A percentile compares a stretch with the other conserved stretches of the same genome.
phyloP scores from a whole-genome alignment of 73 alveolate genomes.

The Stentor coeruleus region DNA sequence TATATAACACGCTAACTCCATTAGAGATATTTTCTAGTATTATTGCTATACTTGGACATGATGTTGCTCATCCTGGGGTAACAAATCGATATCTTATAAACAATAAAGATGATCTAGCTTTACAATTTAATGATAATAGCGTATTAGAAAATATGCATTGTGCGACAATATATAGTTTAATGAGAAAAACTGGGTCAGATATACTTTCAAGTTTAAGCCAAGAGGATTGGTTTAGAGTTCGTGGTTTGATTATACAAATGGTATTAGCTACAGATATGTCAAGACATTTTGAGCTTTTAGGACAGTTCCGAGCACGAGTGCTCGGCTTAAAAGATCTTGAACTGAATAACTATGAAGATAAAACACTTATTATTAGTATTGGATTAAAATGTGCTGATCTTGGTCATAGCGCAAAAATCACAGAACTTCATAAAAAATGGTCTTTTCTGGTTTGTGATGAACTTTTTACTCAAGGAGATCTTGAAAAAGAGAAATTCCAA shows the following conservation, averaged over 20 bases:
- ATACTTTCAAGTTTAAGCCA: neutral
- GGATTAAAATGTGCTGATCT: conserved; percentile 29
- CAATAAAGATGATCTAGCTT: conserved; percentile 48
- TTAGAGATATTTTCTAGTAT: conserved; percentile 30
- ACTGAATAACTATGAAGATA: conserved; percentile 6
- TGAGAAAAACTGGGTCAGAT: conserved; percentile 20
- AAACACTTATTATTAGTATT: neutral
- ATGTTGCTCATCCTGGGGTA: conserved; percentile 68
- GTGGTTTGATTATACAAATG: conserved; percentile 4
- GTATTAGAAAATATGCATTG: conserved; percentile 73
- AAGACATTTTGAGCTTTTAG: conserved; percentile 24
- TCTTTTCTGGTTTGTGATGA: conserved; percentile 14
- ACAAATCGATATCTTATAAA: conserved; percentile 56
- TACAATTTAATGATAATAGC: conserved; percentile 58
- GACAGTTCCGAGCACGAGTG: conserved; percentile 18
- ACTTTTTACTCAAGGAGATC: conserved; percentile 16
- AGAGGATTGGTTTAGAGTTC: conserved; percentile 9
- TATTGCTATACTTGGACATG: conserved; percentile 58
- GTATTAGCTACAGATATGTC: conserved; percentile 29
- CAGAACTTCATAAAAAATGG: conserved; percentile 31
- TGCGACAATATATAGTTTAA: conserved; percentile 41
- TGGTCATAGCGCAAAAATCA: conserved; percentile 5
- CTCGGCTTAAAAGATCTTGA: neutral
- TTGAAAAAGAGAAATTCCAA: conserved; percentile 21
- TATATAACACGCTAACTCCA: conserved; percentile 25